Base-by-base conservation (phyloP, 1,284 basidiomycete genomes). In the Afroboletus lepidellus region DNA sequence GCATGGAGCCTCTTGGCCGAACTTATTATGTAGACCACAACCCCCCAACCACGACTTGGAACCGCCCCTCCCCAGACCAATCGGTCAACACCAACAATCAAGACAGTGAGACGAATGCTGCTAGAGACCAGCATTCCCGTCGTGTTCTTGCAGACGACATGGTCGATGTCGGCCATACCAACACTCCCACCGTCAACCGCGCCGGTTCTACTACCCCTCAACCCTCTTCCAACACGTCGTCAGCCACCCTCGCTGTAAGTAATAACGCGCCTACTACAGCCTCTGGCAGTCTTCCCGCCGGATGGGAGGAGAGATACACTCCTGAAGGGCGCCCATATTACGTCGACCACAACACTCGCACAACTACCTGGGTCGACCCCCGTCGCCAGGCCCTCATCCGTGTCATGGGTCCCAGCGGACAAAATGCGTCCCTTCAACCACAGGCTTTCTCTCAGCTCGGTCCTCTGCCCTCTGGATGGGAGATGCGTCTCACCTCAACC, bases 1-100 rank as follows among this genome's bases (percentile, higher is more conserved):
- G n/a, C n/a, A n/a, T n/a, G n/a, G n/a, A n/a, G n/a, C n/a, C n/a
- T n/a, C n/a, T n/a, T n/a, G n/a, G n/a, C n/a, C n/a, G 94, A 53
- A 94, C 91, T 20, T 97, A 97, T 71, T 97, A 92, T 62, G 91
- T 93, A 47, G 91, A 93, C 67, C 93, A 97, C 74, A 96, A 94
- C 71, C 93, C 91, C 12, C 85, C 94, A 50, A 89, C 89, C 6
- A 97, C 94, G 11, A 96, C 94, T 2, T 97, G 94, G 94, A 93
- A 87, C 65, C 77, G 91, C 32, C 87, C 81, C 33, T 83, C 80
- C 20, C 65, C 74, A 11, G 83, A 73, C 57, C 79, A 81, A 20
- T 73, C 74, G 13, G 79, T 74, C 3, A 85, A 85, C 59, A 76
- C 69, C 50, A 77, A 68, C 25, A 70, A 74, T 16, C 81, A 83